A percentile compares a stretch with the other conserved stretches of the same genome.
Evolutionary conservation across 805 yeast genomes (phyloP).

Genomic region (Aciculoconidium aculeatum): DNA sequence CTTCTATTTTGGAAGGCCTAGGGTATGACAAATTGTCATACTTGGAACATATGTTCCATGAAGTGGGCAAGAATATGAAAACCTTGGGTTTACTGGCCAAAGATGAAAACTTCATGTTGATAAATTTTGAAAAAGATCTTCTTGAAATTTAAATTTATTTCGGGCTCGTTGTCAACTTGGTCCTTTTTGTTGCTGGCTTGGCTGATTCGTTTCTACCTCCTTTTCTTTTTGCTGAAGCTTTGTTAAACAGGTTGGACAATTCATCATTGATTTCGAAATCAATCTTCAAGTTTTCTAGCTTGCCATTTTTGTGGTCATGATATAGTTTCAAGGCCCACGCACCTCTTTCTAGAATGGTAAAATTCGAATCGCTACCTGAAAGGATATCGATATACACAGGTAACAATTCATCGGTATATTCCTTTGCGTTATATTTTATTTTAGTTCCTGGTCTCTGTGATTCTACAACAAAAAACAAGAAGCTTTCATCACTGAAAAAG

Average conservation of each 20-base stretch:
- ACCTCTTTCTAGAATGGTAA: constrained; percentile 24
- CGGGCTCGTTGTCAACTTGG: background rate
- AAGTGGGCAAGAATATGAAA: constrained; percentile 26
- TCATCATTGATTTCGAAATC: constrained; percentile 15
- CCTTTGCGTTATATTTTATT: constrained; percentile 38
- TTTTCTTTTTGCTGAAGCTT: background rate
- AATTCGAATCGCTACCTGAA: constrained; percentile 3
- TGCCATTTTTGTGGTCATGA: constrained; percentile 18
- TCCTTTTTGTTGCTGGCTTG: background rate
- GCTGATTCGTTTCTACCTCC: background rate
- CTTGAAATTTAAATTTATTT: constrained; percentile 15
- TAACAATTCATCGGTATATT: constrained; percentile 33
- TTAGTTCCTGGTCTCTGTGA: constrained; percentile 17
- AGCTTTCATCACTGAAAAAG: constrained; percentile 46
- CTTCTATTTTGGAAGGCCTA: constrained; percentile 16
- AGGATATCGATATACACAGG: constrained; percentile 15
- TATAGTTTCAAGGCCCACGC: constrained; percentile 34
- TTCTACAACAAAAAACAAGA: constrained; percentile 27
- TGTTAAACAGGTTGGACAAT: background rate
- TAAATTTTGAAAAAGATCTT: constrained; percentile 34
- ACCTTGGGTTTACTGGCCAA: constrained; percentile 21
- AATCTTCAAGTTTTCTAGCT: constrained; percentile 18
- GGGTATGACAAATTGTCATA: constrained; percentile 23
- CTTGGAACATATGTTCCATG: constrained; percentile 26
- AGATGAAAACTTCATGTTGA: constrained; percentile 31